These are phyloP conservation scores for Trichoderma parareesei DNA, from an alignment of 495 filamentous ascomycete species.

Conservation along the genomic window DNA sequence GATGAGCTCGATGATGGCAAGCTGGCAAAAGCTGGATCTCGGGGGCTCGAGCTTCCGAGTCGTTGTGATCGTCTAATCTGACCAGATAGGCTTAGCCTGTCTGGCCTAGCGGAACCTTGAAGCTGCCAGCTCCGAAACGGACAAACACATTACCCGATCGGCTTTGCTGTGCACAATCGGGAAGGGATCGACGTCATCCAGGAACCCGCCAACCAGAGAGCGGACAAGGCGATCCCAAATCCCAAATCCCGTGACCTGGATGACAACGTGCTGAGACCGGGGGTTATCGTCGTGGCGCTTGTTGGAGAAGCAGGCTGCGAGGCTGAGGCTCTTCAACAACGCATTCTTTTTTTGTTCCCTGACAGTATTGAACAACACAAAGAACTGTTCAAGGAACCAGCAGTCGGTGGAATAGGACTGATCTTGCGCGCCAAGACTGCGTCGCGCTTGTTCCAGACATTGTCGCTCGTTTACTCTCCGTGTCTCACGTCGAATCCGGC, in stretches of 20 bases:
- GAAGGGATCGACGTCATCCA: not conserved
- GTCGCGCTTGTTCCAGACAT: not conserved
- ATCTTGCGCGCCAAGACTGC: not conserved
- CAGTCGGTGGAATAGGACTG: not conserved
- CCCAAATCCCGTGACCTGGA: not conserved
- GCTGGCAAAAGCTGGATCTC: not conserved
- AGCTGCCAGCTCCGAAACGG: not conserved
- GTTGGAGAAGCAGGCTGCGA: not conserved
- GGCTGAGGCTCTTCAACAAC: not conserved
- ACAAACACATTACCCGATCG: not conserved
- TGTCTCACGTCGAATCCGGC: not conserved
- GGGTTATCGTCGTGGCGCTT: not conserved
- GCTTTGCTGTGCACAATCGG: not conserved
- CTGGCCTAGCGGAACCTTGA: too few species aligned
- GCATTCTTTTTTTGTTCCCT: not conserved
- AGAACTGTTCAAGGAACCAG: not conserved
- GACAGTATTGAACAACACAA: too few species aligned
- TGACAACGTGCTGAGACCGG: not conserved
- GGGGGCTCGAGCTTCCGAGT: not conserved
- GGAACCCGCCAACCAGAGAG: slow-evolving; percentile 7
- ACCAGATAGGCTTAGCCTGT: not conserved
- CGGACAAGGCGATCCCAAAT: not conserved
- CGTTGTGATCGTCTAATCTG: not conserved
- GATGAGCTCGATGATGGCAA: not conserved
- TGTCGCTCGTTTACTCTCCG: slow-evolving; percentile 1